phyloP scores from a whole-genome alignment of 2,329 filamentous ascomycete species.

The Bipolaris sorokiniana region DNA sequence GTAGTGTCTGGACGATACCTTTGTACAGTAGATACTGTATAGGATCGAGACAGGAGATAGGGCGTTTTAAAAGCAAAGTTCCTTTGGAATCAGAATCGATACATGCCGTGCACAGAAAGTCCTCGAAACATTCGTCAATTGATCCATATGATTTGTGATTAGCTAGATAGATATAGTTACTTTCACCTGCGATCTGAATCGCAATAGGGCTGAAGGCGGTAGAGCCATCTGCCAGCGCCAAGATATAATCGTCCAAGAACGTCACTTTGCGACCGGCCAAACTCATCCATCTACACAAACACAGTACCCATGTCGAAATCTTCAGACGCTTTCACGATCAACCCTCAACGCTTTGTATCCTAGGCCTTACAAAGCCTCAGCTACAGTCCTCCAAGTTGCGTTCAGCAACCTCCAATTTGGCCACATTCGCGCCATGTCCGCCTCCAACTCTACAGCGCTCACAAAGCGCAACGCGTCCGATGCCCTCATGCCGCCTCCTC shows the following conservation, averaged over 20 bases:
- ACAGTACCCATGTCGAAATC: background rate
- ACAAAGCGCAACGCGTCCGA: constrained; percentile 69
- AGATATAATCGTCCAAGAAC: constrained; percentile 17
- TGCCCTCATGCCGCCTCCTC: constrained; percentile 86
- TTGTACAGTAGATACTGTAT: background rate
- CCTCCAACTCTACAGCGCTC: constrained; percentile 62
- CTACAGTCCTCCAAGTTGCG: background rate
- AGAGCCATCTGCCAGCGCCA: constrained; percentile 29
- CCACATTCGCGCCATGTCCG: constrained; percentile 27
- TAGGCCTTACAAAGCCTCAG: background rate
- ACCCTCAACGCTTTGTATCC: background rate
- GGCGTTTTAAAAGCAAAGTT: background rate
- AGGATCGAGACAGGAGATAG: background rate
- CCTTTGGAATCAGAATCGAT: background rate
- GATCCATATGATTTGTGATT: background rate
- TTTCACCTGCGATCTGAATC: constrained; percentile 3
- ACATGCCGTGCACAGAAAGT: background rate
- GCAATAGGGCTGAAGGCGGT: constrained; percentile 44
- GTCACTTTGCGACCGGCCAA: constrained; percentile 21
- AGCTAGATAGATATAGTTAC: constrained; percentile 11
- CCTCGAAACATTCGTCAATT: background rate
- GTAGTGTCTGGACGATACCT: background rate
- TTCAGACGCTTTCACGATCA: no score
- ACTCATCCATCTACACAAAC: constrained; percentile 3
- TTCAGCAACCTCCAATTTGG: background rate